phyloP scores from a whole-genome alignment of 148 eudicot genomes.

The Nyssa sinensis region DNA sequence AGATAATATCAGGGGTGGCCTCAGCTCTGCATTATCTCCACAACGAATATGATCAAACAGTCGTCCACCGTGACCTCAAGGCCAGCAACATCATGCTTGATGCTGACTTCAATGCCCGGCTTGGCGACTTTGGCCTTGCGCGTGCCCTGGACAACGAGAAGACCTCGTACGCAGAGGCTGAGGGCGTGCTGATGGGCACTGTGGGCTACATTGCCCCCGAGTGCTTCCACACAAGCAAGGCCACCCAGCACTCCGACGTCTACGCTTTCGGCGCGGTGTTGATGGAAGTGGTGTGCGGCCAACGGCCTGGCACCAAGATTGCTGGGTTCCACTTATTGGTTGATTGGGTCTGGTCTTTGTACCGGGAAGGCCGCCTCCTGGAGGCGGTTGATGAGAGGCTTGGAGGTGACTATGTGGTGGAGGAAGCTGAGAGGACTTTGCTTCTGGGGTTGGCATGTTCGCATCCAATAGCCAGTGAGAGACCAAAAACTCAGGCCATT shows the following conservation, averaged over 20 bases:
- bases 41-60: conserved; percentile 66
- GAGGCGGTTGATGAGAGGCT: conserved; percentile 61
- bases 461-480: conserved; percentile 55
- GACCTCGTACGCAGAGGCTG: conserved; percentile 65
- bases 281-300: conserved; percentile 67
- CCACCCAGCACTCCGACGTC: conserved; percentile 68
- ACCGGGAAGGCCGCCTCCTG: conserved; percentile 51
- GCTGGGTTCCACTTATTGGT: conserved; percentile 48
- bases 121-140: conserved; percentile 89
- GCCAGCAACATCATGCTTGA: conserved; percentile 92
- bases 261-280: conserved; percentile 74
- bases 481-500: conserved; percentile 56
- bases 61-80: conserved; percentile 83
- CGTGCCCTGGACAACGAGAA: conserved; percentile 73
- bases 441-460: conserved; percentile 73
- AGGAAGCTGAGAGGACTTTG: conserved; percentile 62
- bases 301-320: conserved; percentile 50
- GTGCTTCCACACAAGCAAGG: conserved; percentile 75
- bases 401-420: conserved; percentile 34
- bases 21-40: conserved; percentile 66
- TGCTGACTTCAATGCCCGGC: conserved; percentile 64
- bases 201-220: conserved; percentile 91
- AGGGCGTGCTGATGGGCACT: conserved; percentile 69
- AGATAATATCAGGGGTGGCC: conserved; percentile 44
- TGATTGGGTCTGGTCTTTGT: conserved; percentile 83